Base-by-base conservation (phyloP, 2,329 filamentous ascomycete species). In the Alternaria sp. region DNA sequence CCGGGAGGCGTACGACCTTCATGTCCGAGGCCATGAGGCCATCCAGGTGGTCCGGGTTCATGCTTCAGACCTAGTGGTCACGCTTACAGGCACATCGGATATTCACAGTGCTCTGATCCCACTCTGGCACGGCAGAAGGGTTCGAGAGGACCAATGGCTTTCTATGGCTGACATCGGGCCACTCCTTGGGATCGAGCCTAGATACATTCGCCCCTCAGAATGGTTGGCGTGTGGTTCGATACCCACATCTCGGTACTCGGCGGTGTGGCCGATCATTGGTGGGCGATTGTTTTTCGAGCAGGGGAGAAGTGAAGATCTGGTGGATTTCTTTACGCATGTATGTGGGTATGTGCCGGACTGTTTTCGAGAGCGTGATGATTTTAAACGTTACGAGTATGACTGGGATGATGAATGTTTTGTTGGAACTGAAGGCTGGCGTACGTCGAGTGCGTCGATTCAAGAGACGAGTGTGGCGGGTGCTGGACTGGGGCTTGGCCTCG, bases 201-300 rank as follows among this genome's bases (percentile, higher is more conserved):
- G 8, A 39, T 40, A 37, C 21, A 28, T 56, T 1, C 29, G 37
- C 5, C 17, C 28, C 1, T 51, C 54, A 36, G 54, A 56, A 40
- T 56, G 54, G 54, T 39, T 56, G 34, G 54, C 54, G 1, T 37
- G 54, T 11, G 54, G 54, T 4, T 33, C 40, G 2, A 44, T 56
- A 33, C 23, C 37, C 5, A 50, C 11, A 11, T 26, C 13, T 21
- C 37, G 54, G 23, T 45, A 36, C 37, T 29, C n/a, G 23, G 45
- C 46, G 3, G 45, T 39, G 23, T 56, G 54, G 54, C 54, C 54
- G 1, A 31, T 56, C 11, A 31, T 53, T 21, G 36, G 23, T 1
- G 50, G 42, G 0, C 40, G 41, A 14, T 28, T 53, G 5, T 39
- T 23, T 8, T 53, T 48, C 29, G 42, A 48, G 3, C 29, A 51